Percentiles rank a stretch among this genome's conserved stretches.
These are phyloP conservation scores for Colletotrichum sp. DNA, from an alignment of 2,329 filamentous ascomycete species.

Conservation along the genomic window DNA sequence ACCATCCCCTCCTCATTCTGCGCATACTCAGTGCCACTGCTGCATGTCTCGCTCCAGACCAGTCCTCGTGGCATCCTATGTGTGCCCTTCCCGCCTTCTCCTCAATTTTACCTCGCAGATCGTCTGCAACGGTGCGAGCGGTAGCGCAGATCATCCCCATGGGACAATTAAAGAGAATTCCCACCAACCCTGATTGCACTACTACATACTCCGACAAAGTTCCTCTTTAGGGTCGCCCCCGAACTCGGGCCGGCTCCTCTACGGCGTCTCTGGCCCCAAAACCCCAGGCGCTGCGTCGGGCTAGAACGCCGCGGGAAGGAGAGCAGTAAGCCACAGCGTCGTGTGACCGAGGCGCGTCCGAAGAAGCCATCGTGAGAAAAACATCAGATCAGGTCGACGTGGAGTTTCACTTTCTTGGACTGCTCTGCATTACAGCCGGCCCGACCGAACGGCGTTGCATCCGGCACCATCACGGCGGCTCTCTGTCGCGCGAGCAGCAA, in stretches of 20 bases:
- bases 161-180: not conserved
- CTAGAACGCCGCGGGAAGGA: not conserved
- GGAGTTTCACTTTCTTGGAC: not conserved
- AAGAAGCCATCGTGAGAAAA: not conserved
- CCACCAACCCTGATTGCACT: not conserved
- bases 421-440: not conserved
- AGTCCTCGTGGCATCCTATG: not conserved
- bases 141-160: not conserved
- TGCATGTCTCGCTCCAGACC: not conserved
- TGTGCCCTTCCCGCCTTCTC: not conserved
- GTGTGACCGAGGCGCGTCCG: not conserved
- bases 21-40: not conserved
- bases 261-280: not conserved
- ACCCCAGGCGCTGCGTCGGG: not conserved
- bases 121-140: not conserved
- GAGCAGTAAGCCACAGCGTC: not conserved
- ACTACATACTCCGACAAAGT: not conserved
- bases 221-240: not conserved
- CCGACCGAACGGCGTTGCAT: constrained; percentile 2
- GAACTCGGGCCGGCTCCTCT: not conserved
- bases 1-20: not conserved
- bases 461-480: not conserved
- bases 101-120: not conserved
- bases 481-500: not conserved
- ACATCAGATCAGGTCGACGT: not conserved